Conservation (phyloP, 2,329 filamentous ascomycete genomes). For the Ilyonectria robusta region DNA sequence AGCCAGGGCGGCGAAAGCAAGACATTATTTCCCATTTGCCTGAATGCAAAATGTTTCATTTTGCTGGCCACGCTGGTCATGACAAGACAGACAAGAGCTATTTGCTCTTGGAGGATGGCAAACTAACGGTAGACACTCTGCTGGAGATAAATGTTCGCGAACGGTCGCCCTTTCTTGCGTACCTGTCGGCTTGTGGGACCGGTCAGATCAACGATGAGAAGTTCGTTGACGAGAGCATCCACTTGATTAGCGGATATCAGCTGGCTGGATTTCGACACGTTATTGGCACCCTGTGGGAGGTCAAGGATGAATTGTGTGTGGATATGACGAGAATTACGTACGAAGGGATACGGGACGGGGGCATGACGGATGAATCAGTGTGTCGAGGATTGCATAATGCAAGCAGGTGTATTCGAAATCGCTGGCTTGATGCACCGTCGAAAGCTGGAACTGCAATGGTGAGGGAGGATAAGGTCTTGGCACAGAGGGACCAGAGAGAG, state of each 20-base stretch:
- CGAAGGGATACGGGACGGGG: neutral
- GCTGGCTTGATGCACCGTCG: neutral
- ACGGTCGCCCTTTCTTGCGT: constrained; percentile 51
- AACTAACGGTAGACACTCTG: constrained; percentile 32
- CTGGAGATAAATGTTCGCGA: constrained; percentile 34
- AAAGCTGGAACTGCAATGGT: no score
- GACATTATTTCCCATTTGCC: constrained; percentile 45
- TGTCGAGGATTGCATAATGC: constrained; percentile 9
- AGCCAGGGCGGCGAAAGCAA: constrained; percentile 25
- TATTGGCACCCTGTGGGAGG: constrained; percentile 17
- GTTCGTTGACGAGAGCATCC: constrained; percentile 55
- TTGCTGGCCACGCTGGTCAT: constrained; percentile 60
- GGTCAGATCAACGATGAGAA: constrained; percentile 35
- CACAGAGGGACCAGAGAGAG: no score
- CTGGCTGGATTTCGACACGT: constrained; percentile 16
- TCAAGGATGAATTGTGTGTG: neutral
- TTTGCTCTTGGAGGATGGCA: constrained; percentile 27
- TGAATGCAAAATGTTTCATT: constrained; percentile 42
- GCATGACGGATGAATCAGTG: constrained; percentile 15
- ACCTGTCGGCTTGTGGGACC: constrained; percentile 56
- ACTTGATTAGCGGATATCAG: constrained; percentile 46
- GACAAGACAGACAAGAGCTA: constrained; percentile 35
- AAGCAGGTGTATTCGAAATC: neutral
- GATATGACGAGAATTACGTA: constrained; percentile 6
- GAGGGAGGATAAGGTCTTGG: no score